Evolutionary conservation across 2,329 filamentous ascomycete species (phyloP).

Genomic region (Colletotrichum sp.): DNA sequence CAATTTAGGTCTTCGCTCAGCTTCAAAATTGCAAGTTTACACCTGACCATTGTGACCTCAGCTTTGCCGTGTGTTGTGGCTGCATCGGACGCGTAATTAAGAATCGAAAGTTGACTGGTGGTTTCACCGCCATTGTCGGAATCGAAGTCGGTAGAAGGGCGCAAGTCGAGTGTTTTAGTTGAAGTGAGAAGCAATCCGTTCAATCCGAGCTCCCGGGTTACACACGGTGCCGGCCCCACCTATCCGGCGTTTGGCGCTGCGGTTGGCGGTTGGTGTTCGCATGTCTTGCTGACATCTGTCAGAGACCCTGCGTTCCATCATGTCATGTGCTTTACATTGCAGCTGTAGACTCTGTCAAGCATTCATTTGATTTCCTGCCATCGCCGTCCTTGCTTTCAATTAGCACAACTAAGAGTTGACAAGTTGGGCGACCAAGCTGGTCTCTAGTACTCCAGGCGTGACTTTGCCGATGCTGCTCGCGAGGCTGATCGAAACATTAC

Average conservation of each 20-base stretch:
- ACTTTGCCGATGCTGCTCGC: not conserved
- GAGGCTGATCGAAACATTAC: not conserved
- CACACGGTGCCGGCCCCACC: too few species aligned
- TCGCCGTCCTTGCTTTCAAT: not conserved
- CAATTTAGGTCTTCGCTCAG: not conserved
- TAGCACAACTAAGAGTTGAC: not conserved
- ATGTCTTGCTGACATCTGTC: too few species aligned
- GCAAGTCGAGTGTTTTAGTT: too few species aligned
- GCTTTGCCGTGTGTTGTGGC: not conserved
- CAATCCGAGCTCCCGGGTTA: too few species aligned
- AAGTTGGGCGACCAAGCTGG: not conserved
- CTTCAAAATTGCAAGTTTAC: rapidly evolving
- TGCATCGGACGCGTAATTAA: too few species aligned
- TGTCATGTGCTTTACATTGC: not conserved
- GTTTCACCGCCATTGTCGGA: too few species aligned
- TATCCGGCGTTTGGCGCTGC: too few species aligned
- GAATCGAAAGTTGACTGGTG: too few species aligned
- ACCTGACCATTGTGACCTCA: not conserved
- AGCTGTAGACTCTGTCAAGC: not conserved
- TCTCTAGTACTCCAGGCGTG: not conserved
- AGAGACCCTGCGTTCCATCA: too few species aligned
- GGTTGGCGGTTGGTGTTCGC: too few species aligned
- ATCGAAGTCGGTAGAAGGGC: too few species aligned
- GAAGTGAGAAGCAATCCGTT: too few species aligned
- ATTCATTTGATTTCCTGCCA: not conserved